Evolutionary conservation across 179 eudicot species (phyloP).

Genomic region (Vitellaria paradoxa): DNA sequence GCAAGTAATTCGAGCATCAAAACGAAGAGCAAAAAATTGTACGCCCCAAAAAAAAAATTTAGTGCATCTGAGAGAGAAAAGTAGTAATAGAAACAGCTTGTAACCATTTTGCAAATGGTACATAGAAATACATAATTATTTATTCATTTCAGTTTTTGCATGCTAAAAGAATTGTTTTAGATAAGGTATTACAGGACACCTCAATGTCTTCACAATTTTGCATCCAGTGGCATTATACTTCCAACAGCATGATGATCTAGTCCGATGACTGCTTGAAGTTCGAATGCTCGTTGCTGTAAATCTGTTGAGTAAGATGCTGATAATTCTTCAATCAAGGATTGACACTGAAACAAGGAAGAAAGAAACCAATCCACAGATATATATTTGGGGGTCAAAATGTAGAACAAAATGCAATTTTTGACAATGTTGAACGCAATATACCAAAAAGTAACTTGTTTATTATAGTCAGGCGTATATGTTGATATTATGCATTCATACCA

Average conservation of each 20-base stretch:
- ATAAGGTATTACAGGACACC: conserved; percentile 35
- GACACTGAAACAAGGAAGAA: conserved; percentile 59
- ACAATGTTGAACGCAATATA: not conserved
- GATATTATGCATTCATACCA: not conserved
- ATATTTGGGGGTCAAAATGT: not conserved
- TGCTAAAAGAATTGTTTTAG: no score
- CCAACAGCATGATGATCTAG: conserved; percentile 66
- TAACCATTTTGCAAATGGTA: no score
- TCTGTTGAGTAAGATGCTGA: conserved; percentile 95
- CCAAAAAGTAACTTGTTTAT: not conserved
- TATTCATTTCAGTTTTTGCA: no score
- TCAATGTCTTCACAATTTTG: conserved; percentile 94
- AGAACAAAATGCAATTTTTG: not conserved
- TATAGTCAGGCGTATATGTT: not conserved
- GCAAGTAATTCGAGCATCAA: no score
- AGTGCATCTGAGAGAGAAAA: no score
- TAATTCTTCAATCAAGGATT: conserved; percentile 83
- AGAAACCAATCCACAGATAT: conserved; percentile 5
- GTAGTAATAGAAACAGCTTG: no score
- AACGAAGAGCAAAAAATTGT: no score
- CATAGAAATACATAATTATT: no score
- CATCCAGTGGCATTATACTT: conserved; percentile 78
- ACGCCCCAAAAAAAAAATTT: no score
- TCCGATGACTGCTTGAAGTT: conserved; percentile 68
- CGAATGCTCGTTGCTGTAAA: conserved; percentile 98